Evolutionary conservation across 257 asterid species (phyloP), one percentile per base, ranked within the genome.

Genomic region (Plantago elongata): DNA sequence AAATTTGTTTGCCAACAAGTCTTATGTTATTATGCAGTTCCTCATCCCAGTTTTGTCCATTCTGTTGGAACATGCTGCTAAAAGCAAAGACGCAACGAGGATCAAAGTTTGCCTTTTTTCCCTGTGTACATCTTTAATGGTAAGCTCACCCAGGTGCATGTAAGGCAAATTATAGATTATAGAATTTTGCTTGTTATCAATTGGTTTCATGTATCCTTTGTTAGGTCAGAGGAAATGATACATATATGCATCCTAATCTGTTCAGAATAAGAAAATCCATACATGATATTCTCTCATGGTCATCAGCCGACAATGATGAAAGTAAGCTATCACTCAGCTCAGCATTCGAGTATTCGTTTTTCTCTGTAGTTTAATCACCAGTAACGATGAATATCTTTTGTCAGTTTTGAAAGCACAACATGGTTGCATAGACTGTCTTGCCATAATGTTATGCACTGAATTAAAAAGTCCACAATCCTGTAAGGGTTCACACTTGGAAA

Each of bases 381-480:
- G 34, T 1, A 27, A 14, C 66, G 43, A 46, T 51, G 29, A 46
- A 40, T 40, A 13, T 61, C 51, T 69, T 27, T 69, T 64, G 57
- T 34, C 86, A 88, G 95, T 83, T 77, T 75, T 88, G 29, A 91
- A 91, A 82, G 94, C 87, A 22, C 96, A 91, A 69, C 98, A 86
- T 66, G 98, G 96, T 67, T 88, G 98, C 90, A 91, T 88, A 43
- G 98, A 91, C 76, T 88, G 87, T 79, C 66, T 91, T 75, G 95
- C 95, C 43, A 78, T 88, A 80, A 79, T 88, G 84, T 47, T 91
- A 48, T 86, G 96, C 72, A 62, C 85, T 37, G 94, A 91, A 69
- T 65, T 86, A 68, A 85, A 79, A 71, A 66, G 69, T 70, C 73
- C 84, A 9, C 73, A 76, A 52, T 64, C 75, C 63, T 52, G 65